Conservation (phyloP, 306 rosid species). For the Elaeagnus macrophylla region DNA sequence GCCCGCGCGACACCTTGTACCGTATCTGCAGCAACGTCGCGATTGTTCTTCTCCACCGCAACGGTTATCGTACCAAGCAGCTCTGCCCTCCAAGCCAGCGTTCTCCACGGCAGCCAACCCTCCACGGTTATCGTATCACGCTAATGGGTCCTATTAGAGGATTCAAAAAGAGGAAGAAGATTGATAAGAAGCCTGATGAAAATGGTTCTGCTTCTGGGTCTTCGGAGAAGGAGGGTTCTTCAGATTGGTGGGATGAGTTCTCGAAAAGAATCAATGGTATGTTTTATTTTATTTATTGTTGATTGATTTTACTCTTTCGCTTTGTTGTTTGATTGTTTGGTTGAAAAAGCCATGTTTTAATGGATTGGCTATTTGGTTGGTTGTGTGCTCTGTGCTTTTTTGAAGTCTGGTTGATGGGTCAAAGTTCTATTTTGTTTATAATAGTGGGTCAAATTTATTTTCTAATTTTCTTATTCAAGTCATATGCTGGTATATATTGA, state of each 20-base stretch:
- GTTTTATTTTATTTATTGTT: conserved; percentile 14
- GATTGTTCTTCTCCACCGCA: too few species aligned
- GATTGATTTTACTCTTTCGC: conserved; percentile 6
- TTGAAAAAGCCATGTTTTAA: conserved; percentile 10
- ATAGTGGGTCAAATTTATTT: background rate
- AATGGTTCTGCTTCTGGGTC: conserved; percentile 72
- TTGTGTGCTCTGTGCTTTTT: conserved; percentile 18
- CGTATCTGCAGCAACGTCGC: too few species aligned
- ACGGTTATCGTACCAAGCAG: too few species aligned
- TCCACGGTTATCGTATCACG: too few species aligned
- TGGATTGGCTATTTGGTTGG: conserved; percentile 23
- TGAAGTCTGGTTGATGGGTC: conserved; percentile 9
- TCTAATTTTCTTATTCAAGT: conserved; percentile 24
- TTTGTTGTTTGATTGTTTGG: background rate
- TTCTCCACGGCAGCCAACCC: too few species aligned
- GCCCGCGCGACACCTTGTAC: too few species aligned
- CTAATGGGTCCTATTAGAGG: conserved; percentile 88
- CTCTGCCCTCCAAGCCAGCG: too few species aligned
- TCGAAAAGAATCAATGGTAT: conserved; percentile 59
- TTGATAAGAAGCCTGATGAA: conserved; percentile 51
- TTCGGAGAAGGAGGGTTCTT: conserved; percentile 51
- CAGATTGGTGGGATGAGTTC: conserved; percentile 89
- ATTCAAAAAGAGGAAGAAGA: conserved; percentile 58
- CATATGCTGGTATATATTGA: conserved; percentile 12
- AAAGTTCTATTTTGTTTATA: background rate